Percentiles rank a stretch among this genome's conserved stretches.
Evolutionary conservation across 306 rosid genomes (phyloP).

Genomic region (Fagus sylvatica): DNA sequence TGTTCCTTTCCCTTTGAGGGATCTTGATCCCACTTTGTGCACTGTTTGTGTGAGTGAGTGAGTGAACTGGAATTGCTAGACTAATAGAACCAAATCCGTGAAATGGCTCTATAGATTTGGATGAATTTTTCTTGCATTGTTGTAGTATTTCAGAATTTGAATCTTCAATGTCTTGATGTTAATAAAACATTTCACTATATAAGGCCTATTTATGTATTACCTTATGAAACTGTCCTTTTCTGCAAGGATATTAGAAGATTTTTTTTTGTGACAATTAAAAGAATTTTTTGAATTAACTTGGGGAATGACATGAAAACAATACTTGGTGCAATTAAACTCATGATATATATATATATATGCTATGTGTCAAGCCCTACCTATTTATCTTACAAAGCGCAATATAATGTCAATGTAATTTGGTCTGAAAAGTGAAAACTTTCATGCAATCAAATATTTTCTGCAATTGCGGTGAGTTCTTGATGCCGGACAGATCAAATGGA

Average conservation of each 20-base stretch:
- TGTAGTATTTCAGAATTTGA: neutral
- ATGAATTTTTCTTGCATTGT: neutral
- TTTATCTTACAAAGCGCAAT: neutral
- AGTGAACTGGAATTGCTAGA: neutral
- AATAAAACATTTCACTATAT: neutral
- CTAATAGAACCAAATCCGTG: neutral
- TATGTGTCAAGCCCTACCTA: neutral
- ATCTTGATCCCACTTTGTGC: no score
- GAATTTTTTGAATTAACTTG: no score
- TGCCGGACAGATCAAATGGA: no score
- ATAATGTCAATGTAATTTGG: neutral
- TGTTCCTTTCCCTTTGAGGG: no score
- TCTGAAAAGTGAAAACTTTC: neutral
- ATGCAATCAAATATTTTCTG: neutral
- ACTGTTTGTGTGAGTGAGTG: no score
- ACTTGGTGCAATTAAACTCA: neutral
- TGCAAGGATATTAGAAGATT: neutral
- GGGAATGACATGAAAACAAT: no score
- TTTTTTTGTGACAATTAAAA: neutral
- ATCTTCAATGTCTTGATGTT: neutral
- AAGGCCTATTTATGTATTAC: neutral
- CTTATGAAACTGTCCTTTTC: neutral
- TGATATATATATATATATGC: neutral
- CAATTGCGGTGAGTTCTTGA: neutral
- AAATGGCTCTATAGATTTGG: neutral